Conservation (phyloP, 2,329 filamentous ascomycete species). For the Aphanocladium album region DNA sequence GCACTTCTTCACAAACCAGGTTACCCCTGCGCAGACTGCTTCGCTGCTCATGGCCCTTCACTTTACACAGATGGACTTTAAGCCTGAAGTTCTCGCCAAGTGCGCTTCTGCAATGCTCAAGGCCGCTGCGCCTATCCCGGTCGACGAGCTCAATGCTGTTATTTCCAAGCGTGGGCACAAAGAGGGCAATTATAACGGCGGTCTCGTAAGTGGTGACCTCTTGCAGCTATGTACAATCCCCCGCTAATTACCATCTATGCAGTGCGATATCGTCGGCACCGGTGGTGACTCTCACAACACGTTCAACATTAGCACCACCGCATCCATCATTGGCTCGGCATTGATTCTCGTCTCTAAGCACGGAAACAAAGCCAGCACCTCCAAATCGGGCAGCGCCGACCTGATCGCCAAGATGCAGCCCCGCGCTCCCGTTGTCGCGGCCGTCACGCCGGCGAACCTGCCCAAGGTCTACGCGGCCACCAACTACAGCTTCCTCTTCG, state of each 20-base stretch:
- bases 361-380: slow-evolving; percentile 92
- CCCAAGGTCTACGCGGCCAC: slow-evolving; percentile 67
- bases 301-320: slow-evolving; percentile 95
- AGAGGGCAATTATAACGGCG: slow-evolving; percentile 74
- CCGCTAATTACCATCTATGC: slow-evolving; percentile 12
- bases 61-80: slow-evolving; percentile 80
- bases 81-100: slow-evolving; percentile 78
- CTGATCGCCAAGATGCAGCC: slow-evolving; percentile 73
- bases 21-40: slow-evolving; percentile 84
- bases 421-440: slow-evolving; percentile 65
- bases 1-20: slow-evolving; percentile 82
- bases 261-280: slow-evolving; percentile 93
- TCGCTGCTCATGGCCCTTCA: slow-evolving; percentile 86
- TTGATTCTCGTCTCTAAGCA: slow-evolving; percentile 87
- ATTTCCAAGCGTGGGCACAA: slow-evolving; percentile 56
- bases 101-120: slow-evolving; percentile 80
- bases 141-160: slow-evolving; percentile 53
- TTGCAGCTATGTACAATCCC: neutral
- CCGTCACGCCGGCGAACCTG: slow-evolving; percentile 68
- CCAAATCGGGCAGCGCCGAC: slow-evolving; percentile 92
- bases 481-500: slow-evolving; percentile 95
- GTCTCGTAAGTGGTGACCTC: slow-evolving; percentile 58
- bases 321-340: slow-evolving; percentile 85
- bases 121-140: slow-evolving; percentile 69
- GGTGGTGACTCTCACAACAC: slow-evolving; percentile 96